These are phyloP conservation scores for Hevea brasiliensis DNA, from an alignment of 345 rosid species.

Conservation along the genomic window DNA sequence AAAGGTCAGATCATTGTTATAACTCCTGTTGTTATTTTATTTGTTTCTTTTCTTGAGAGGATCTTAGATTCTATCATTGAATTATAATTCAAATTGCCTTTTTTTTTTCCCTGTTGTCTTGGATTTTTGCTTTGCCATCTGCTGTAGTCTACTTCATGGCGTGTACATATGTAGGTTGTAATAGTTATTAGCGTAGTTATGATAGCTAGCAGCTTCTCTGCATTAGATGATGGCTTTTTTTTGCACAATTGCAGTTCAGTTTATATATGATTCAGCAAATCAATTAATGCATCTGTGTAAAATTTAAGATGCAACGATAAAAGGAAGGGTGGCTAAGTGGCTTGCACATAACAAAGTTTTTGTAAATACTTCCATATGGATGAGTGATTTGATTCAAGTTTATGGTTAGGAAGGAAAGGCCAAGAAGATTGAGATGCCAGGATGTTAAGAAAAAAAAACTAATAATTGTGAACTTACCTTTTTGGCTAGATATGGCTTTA, in stretches of 20 bases:
- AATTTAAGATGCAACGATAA: background rate
- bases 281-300: background rate
- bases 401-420: background rate
- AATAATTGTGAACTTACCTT: background rate
- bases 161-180: no score
- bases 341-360: background rate
- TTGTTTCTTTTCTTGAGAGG: background rate
- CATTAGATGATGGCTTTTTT: background rate
- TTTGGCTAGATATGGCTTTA: background rate
- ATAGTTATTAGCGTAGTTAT: background rate
- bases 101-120: background rate
- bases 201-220: background rate
- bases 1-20: constrained; percentile 38
- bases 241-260: background rate
- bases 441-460: background rate
- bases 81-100: background rate
- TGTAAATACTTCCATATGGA: background rate
- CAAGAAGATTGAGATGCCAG: background rate
- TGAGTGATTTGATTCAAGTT: background rate
- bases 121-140: background rate
- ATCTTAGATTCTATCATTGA: background rate
- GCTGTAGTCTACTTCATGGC: background rate
- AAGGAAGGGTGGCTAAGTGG: background rate
- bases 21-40: background rate
- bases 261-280: background rate